Conservation (phyloP, 2,329 filamentous ascomycete species). For the Colletotrichum higginsianum region DNA sequence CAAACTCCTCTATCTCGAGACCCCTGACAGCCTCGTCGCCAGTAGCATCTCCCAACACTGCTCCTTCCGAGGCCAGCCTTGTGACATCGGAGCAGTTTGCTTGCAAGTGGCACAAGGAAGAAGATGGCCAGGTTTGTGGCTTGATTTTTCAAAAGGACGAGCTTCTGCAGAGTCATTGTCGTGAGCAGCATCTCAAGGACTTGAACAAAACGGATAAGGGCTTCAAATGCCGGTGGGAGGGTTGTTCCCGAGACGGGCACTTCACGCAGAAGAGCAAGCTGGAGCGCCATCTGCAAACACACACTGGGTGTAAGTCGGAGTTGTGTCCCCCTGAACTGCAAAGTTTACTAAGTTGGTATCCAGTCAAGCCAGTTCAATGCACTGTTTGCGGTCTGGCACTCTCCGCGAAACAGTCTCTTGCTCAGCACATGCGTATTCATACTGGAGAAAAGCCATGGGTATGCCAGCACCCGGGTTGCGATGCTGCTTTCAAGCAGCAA, state of each 20-base stretch:
- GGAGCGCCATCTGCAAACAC: conserved; percentile 75
- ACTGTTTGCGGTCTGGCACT: conserved; percentile 69
- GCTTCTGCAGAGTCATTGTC: conserved; percentile 70
- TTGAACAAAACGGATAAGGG: conserved; percentile 56
- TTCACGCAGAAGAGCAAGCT: conserved; percentile 75
- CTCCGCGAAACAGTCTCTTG: conserved; percentile 77
- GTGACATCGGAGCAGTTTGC: conserved; percentile 44
- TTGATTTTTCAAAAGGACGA: conserved; percentile 60
- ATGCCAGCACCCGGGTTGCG: conserved; percentile 66
- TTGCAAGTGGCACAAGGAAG: conserved; percentile 52
- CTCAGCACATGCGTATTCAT: conserved; percentile 78
- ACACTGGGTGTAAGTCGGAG: conserved; percentile 71
- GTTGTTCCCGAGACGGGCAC: conserved; percentile 67
- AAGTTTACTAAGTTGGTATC: conserved; percentile 46
- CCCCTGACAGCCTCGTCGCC: conserved; percentile 14
- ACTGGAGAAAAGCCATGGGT: conserved; percentile 75
- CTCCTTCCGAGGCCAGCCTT: neutral
- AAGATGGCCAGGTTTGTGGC: conserved; percentile 50
- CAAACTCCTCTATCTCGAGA: neutral
- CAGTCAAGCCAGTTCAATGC: conserved; percentile 74
- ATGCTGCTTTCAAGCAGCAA: conserved; percentile 75
- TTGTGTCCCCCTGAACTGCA: conserved; percentile 5
- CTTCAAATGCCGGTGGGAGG: conserved; percentile 70
- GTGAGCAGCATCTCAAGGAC: conserved; percentile 62
- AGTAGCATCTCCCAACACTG: conserved; percentile 2